These are phyloP conservation scores for Neurospora tetraspora DNA, from an alignment of 495 filamentous ascomycete species.

Conservation along the genomic window DNA sequence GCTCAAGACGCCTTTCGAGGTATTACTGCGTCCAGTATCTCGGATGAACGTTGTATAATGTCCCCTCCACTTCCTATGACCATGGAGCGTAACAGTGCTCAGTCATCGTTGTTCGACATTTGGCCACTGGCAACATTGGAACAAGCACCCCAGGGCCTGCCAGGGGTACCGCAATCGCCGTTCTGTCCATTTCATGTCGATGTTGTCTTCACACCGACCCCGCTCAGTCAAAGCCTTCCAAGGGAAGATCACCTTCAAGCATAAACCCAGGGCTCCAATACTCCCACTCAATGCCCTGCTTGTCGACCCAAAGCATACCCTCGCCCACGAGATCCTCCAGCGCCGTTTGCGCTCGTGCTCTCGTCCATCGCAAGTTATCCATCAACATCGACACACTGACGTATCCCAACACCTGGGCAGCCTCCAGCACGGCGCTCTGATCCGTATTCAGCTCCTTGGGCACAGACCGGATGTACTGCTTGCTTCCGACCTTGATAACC, in stretches of 20 bases:
- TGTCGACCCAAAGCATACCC: constrained; percentile 90
- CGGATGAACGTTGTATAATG: neutral
- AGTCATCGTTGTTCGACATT: neutral
- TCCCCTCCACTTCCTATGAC: neutral
- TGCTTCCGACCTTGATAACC: constrained; percentile 67
- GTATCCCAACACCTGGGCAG: constrained; percentile 73
- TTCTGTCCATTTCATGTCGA: neutral
- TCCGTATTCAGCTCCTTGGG: constrained; percentile 96
- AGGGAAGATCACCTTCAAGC: constrained; percentile 16
- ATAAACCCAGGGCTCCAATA: constrained; percentile 82
- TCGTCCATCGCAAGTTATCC: constrained; percentile 80
- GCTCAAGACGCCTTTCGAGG: neutral
- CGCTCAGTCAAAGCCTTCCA: neutral
- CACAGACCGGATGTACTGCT: constrained; percentile 81
- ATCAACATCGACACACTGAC: constrained; percentile 87
- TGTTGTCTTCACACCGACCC: neutral
- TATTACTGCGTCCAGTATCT: neutral
- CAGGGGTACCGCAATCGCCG: neutral
- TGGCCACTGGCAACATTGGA: neutral
- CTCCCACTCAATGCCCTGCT: constrained; percentile 76
- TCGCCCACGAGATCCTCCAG: constrained; percentile 86
- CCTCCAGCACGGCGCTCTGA: constrained; percentile 85
- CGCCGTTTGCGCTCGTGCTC: constrained; percentile 75
- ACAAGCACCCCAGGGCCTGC: neutral
- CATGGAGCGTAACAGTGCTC: neutral